These are phyloP conservation scores for Arthrobotrys conoides DNA, from an alignment of 2,329 filamentous ascomycete genomes.

Conservation along the genomic window DNA sequence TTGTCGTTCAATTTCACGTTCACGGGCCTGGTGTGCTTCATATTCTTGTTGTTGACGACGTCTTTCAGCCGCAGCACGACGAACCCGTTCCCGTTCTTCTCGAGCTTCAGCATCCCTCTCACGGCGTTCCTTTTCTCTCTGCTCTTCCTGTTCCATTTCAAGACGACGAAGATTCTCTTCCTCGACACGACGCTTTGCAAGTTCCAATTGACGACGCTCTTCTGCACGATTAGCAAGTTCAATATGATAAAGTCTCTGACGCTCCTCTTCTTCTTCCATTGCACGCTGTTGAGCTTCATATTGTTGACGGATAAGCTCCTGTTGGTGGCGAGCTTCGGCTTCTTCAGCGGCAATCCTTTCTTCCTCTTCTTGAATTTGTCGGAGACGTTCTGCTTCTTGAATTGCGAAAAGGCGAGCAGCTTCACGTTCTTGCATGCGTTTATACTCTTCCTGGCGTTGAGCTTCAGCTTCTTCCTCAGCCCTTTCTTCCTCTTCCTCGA, in stretches of 20 bases:
- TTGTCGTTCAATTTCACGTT: constrained; percentile 57
- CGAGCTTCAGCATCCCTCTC: constrained; percentile 57
- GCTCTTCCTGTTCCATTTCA: constrained; percentile 57
- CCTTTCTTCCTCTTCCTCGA: constrained; percentile 38
- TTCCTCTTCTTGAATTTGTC: constrained; percentile 44
- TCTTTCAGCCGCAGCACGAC: constrained; percentile 47
- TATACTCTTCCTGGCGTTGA: constrained; percentile 31
- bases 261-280: constrained; percentile 33
- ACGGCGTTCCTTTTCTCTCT: constrained; percentile 51
- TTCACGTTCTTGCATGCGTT: constrained; percentile 40
- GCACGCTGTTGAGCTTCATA: constrained; percentile 51
- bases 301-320: constrained; percentile 48
- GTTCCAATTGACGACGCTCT: constrained; percentile 56
- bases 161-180: constrained; percentile 57
- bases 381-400: constrained; percentile 55
- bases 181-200: constrained; percentile 56
- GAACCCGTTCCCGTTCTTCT: constrained; percentile 51
- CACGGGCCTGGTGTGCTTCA: constrained; percentile 48
- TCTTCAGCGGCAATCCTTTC: constrained; percentile 41
- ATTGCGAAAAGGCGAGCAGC: constrained; percentile 46
- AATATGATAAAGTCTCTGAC: constrained; percentile 31
- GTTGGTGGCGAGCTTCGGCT: constrained; percentile 39
- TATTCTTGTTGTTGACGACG: constrained; percentile 50
- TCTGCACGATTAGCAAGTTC: constrained; percentile 44
- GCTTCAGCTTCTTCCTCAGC: constrained; percentile 44